These are phyloP conservation scores for Ceratobasidium sp. DNA, from an alignment of 1,284 basidiomycete genomes.

Conservation along the genomic window DNA sequence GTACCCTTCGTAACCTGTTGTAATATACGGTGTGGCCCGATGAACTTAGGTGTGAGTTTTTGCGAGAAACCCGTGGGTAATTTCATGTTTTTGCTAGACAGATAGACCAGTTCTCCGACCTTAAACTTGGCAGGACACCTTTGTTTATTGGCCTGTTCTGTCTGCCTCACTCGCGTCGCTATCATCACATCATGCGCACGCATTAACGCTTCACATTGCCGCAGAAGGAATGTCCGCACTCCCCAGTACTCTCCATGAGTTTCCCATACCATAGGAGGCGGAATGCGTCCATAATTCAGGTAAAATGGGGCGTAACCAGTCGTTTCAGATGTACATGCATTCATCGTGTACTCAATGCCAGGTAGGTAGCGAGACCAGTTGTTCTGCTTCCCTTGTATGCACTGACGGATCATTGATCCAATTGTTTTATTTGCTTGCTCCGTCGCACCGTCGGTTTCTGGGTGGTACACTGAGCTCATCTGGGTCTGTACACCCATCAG, in stretches of 20 bases:
- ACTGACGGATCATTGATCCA: constrained; percentile 56
- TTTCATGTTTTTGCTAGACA: constrained; percentile 52
- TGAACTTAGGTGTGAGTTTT: constrained; percentile 53
- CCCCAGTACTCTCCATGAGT: constrained; percentile 49
- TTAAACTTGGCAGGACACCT: constrained; percentile 25
- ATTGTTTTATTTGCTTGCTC: constrained; percentile 57
- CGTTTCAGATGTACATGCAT: constrained; percentile 49
- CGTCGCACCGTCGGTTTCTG: constrained; percentile 58
- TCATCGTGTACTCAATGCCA: constrained; percentile 56
- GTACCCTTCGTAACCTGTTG: constrained; percentile 48
- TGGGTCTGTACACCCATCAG: constrained; percentile 54
- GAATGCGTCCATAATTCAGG: constrained; percentile 52
- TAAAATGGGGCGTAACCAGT: constrained; percentile 55
- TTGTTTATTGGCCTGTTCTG: constrained; percentile 52
- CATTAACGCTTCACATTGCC: constrained; percentile 50
- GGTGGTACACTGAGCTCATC: constrained; percentile 61
- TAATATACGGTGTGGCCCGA: constrained; percentile 53
- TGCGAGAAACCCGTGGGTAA: constrained; percentile 50
- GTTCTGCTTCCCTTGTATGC: constrained; percentile 53
- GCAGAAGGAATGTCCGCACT: constrained; percentile 49
- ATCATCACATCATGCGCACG: constrained; percentile 54
- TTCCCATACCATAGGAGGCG: constrained; percentile 52
- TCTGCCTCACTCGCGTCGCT: constrained; percentile 51
- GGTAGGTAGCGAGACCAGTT: constrained; percentile 57
- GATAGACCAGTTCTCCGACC: constrained; percentile 49